phyloP scores from a whole-genome alignment of 2,329 filamentous ascomycete species.

The Fusarium nematophilum region DNA sequence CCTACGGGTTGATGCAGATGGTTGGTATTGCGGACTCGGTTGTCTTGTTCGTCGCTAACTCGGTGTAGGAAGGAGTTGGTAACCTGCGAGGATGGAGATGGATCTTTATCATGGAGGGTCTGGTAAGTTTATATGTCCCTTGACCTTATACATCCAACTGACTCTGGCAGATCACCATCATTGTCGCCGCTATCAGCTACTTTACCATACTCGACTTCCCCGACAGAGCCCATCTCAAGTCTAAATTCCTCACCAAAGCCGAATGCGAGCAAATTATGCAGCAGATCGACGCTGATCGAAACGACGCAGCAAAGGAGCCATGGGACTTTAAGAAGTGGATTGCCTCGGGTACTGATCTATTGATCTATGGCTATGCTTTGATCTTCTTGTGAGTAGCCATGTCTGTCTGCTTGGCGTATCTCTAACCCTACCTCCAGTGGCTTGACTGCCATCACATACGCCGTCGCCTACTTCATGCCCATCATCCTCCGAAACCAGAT shows the following conservation, averaged over 20 bases:
- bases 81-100: conserved; percentile 59
- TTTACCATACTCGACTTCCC: conserved; percentile 41
- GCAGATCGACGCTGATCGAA: conserved; percentile 27
- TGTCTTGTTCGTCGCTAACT: neutral
- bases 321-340: conserved; percentile 20
- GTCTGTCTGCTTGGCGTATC: too few relatives aligned
- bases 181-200: conserved; percentile 21
- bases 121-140: neutral
- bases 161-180: conserved; percentile 5
- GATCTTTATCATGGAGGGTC: conserved; percentile 54
- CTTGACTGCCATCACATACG: conserved; percentile 24
- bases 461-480: conserved; percentile 37
- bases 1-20: conserved; percentile 48
- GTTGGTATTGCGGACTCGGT: conserved; percentile 35
- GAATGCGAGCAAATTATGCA: conserved; percentile 21
- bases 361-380: conserved; percentile 26
- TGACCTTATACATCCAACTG: too few relatives aligned
- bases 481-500: conserved; percentile 35
- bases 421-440: too few relatives aligned
- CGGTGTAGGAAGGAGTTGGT: conserved; percentile 44
- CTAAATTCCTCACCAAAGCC: conserved; percentile 16
- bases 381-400: conserved; percentile 17
- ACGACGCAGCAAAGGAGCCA: conserved; percentile 20
- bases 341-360: conserved; percentile 10
- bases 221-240: conserved; percentile 11